Evolutionary conservation across 768 basidiomycete genomes (phyloP).

Genomic region (Melanogaster broomeanus): DNA sequence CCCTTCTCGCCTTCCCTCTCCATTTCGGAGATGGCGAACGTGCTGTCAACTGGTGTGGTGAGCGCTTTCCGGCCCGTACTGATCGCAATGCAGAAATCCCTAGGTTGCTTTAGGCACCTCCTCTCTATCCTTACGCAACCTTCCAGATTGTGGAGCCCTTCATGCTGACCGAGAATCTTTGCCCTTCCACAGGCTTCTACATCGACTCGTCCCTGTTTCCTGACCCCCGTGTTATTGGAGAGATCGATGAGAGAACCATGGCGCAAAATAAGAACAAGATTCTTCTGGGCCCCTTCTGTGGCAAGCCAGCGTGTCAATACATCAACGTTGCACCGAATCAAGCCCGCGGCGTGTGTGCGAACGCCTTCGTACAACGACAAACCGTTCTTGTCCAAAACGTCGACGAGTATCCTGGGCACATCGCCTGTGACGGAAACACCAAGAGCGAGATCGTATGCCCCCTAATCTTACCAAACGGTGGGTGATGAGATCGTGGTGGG

Average conservation of each 20-base stretch:
- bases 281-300: constrained; percentile 83
- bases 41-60: constrained; percentile 94
- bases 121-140: neutral
- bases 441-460: constrained; percentile 91
- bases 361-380: constrained; percentile 58
- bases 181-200: constrained; percentile 73
- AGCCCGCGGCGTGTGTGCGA: constrained; percentile 82
- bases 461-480: constrained; percentile 44
- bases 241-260: constrained; percentile 13
- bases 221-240: constrained; percentile 30
- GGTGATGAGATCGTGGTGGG: constrained; percentile 44
- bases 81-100: neutral
- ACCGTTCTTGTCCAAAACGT: constrained; percentile 79
- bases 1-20: constrained; percentile 65
- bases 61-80: constrained; percentile 32
- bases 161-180: constrained; percentile 21
- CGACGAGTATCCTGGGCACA: constrained; percentile 84
- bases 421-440: constrained; percentile 90
- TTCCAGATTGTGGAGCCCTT: neutral
- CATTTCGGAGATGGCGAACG: constrained; percentile 63
- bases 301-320: constrained; percentile 88
- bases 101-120: neutral
- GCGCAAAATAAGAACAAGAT: constrained; percentile 31
- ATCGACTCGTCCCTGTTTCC: constrained; percentile 68
- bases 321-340: constrained; percentile 61